These are phyloP conservation scores for Aspergillus pseudonomiae DNA, from an alignment of 2,329 filamentous ascomycete species.

Conservation along the genomic window DNA sequence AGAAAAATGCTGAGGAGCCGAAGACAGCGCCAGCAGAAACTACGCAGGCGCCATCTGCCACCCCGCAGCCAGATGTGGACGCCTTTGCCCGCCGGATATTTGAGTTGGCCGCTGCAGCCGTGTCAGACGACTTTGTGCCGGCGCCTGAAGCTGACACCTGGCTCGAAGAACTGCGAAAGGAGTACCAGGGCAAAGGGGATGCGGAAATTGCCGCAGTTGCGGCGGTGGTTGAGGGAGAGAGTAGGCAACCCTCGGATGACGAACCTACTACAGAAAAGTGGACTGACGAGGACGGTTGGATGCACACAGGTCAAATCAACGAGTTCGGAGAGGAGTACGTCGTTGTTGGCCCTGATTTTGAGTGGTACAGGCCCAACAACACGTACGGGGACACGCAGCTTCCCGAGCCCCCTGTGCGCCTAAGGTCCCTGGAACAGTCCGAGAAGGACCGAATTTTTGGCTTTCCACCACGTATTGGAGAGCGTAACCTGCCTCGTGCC, in stretches of 20 bases:
- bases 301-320: conserved; percentile 34
- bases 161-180: conserved; percentile 19
- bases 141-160: conserved; percentile 16
- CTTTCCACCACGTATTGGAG: conserved; percentile 34
- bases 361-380: conserved; percentile 30
- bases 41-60: neutral
- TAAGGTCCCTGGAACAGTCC: conserved; percentile 31
- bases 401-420: conserved; percentile 28
- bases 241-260: conserved; percentile 18
- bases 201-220: neutral
- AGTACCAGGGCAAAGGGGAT: conserved; percentile 16
- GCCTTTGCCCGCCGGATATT: conserved; percentile 18
- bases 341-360: conserved; percentile 26
- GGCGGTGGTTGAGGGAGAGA: conserved; percentile 12
- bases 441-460: conserved; percentile 35
- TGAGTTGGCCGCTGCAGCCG: conserved; percentile 20
- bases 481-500: conserved; percentile 33
- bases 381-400: conserved; percentile 31
- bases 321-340: conserved; percentile 33
- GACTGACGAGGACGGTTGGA: conserved; percentile 35
- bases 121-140: conserved; percentile 17
- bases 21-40: neutral
- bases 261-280: conserved; percentile 23
- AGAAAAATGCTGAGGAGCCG: neutral
- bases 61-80: conserved; percentile 7